Base-by-base conservation (phyloP, 371 early-diverging fungal genomes). In the Mucor lusitanicus region DNA sequence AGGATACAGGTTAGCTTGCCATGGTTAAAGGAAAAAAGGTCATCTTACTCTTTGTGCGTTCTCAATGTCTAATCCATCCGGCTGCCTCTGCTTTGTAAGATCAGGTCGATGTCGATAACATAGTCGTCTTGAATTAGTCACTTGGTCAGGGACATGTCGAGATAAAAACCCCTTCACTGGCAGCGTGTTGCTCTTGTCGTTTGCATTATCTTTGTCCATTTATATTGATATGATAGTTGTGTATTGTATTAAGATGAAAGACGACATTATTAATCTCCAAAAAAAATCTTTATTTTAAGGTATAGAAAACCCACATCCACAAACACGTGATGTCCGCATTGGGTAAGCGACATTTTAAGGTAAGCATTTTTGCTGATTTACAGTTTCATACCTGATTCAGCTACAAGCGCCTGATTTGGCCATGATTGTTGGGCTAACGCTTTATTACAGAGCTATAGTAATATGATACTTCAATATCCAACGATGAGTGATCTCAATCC, bases 91-190 rank as follows among this genome's bases (percentile, higher is more conserved):
- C 35, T 75, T 75, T 12, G 67, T 67, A 23, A 78, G 50, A 67
- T 77, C 80, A 21, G 80, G 80, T 61, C 73, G 59, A 60, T 80
- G 80, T 40, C 80, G 40, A 28, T 78, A 80, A 58, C 80, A 80
- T 39, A 76, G 21, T 39, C 70, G 65, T 60, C 74, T 62, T 27
- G 71, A 61, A 42, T 76, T 79, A 17, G 77, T 58, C 6, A 79
- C 61, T 65, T 82, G 82, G 30, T 76, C 64, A 21, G 79, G 79
- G 27, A 82, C 76, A 74, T 82, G 80, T 17, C 79, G 74, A 61
- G 74, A 67, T 30, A 82, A 56, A 61, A 82, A 82, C 28, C 71
- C 68, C 28, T 81, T 78, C 3, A 77, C 68, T 30, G 75, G 72
- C 4, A 63, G 30, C 2, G 30, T 30, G 32, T 33, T 33, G 7